Base-by-base conservation (phyloP, 2,329 filamentous ascomycete species). In the Hirsutella rhossiliensis region DNA sequence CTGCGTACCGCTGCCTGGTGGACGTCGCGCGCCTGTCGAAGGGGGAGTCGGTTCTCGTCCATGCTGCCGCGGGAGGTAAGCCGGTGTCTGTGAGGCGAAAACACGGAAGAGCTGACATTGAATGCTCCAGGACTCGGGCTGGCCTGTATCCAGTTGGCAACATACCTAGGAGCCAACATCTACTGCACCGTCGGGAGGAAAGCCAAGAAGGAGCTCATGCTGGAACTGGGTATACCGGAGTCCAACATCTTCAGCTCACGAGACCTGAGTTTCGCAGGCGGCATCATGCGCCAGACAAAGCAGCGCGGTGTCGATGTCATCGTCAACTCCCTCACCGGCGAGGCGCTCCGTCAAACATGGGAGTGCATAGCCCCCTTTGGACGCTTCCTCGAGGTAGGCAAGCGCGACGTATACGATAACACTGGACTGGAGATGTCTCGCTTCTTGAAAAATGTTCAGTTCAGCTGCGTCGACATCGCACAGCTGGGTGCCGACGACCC, bases 401-500 rank as follows among this genome's bases (percentile, higher is more conserved):
- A 56, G 40, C 53, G 51, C 4, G 60, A 65, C 41, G 56, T 62
- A n/a, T 38, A 49, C 1, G 55, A 58, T 19, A 61, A 63, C 18
- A 55, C 50, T 19, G 50, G 52, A 1, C 49, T 68, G 9, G 58
- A 59, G 11, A 66, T 68, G 62, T 42, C 52, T 1, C 57, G 57
- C 1, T 68, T 68, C 39, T 50, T 56, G 4, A 44, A 45, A 15
- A 50, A 45, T 39, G 55, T 61, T 8, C 59, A 55, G 2, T 71
- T 69, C 44, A 52, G 61, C 1, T 61, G 60, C 0, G 55, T 70
- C 3, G 62, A 71, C 47, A 15, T 38, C 5, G 48, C 69, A 8
- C 20, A 18, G 30, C 11, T 11, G 2, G 11, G 15, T 11, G 8
- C 18, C 4, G 20, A 12, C 3, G 32, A 43, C 11, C 15, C n/a